Evolutionary conservation across 805 yeast genomes (phyloP), one percentile per base, ranked within the genome.

Genomic region (Kodamaea kaohsiungensis): DNA sequence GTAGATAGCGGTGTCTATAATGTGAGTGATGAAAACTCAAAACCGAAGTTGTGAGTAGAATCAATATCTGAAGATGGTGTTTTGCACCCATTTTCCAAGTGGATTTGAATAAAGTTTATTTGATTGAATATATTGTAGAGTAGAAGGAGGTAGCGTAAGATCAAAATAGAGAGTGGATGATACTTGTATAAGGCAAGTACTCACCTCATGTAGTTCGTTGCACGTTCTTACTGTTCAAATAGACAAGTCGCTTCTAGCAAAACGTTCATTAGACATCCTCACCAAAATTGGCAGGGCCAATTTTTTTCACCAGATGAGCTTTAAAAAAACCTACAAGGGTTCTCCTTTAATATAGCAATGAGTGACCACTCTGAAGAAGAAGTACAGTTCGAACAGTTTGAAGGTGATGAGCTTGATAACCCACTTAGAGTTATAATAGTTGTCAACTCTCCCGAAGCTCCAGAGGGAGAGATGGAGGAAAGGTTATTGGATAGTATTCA

Each of bases 381-480:
- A 51, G 50, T 49, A 22, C 48, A 37, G 12, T 38, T 46, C 19
- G 55, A 53, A n/a, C 54, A 52, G 18, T 52, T 52, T 38, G 48
- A 52, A 43, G 61, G 59, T 5, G 70, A 60, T 10, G 79, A 75
- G 39, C 65, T 80, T 42, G 84, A 79, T 46, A 72, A 78, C 58
- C 83, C 82, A 8, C 68, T 80, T 54, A 64, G 83, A 49, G 74
- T 76, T 18, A 65, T 80, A 37, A 61, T 79, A 40, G 76, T 81
- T 53, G 69, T 72, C 15, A 76, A 75, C 62, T 61, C 70, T 16
- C 70, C 68, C 18, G 65, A 62, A 16, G 63, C 57, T 3, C 71
- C 73, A 1, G 78, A 74, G 12, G 77, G 76, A 2, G 81, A 79
- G 30, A 68, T 81, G 76, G 80, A 79, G 52, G 86, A 82, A 59